Conservation (phyloP, 1,284 basidiomycete species). For the Boletus semigastroideus region DNA sequence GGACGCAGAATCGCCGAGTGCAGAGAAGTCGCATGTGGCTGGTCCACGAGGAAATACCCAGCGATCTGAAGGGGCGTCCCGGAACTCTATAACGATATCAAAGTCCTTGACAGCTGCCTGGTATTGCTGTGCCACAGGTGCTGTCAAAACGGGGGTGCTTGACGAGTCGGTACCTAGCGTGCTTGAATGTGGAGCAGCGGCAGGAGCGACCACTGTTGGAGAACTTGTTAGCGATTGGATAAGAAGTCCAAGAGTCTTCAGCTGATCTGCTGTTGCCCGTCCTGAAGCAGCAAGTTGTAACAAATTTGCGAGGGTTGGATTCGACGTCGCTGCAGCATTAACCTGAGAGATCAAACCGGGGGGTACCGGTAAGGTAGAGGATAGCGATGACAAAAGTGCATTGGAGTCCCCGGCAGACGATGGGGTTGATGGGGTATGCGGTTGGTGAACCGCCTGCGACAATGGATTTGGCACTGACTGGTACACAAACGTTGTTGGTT, state of each 20-base stretch:
- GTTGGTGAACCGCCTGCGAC: constrained; percentile 16
- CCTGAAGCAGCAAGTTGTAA: constrained; percentile 60
- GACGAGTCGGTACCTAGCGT: constrained; percentile 9
- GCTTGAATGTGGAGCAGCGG: constrained; percentile 12
- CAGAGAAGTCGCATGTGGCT: constrained; percentile 44
- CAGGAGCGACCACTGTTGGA: constrained; percentile 13
- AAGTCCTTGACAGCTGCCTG: constrained; percentile 46
- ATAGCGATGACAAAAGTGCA: constrained; percentile 41
- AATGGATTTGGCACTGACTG: constrained; percentile 20
- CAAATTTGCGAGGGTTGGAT: constrained; percentile 62
- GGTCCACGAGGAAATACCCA: constrained; percentile 65
- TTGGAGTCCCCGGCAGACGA: constrained; percentile 27
- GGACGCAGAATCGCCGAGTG: constrained; percentile 18
- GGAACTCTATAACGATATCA: constrained; percentile 69
- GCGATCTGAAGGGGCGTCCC: constrained; percentile 57
- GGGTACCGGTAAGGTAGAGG: constrained; percentile 47
- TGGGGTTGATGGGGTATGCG: constrained; percentile 4
- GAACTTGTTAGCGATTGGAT: constrained; percentile 53
- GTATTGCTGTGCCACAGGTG: constrained; percentile 17
- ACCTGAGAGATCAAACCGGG: constrained; percentile 59
- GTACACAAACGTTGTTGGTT: constrained; percentile 27
- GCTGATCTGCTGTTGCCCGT: constrained; percentile 57
- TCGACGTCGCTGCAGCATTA: constrained; percentile 59
- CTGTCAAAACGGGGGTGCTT: constrained; percentile 14
- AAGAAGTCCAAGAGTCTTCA: constrained; percentile 60